Evolutionary conservation across 768 basidiomycete species (phyloP).

Genomic region (Nidularia pulvinata): DNA sequence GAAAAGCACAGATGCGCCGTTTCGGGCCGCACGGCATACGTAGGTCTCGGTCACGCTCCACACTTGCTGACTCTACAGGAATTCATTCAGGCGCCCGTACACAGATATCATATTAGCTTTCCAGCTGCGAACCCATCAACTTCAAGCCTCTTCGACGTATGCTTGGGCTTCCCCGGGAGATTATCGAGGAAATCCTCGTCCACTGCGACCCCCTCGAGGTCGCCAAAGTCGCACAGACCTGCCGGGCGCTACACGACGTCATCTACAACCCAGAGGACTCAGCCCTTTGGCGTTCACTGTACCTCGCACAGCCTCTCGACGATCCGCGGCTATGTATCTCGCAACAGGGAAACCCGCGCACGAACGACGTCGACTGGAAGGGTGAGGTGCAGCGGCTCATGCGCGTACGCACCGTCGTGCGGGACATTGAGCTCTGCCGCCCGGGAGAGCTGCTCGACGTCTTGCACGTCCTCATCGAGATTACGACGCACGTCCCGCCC

Average conservation of each 20-base stretch:
- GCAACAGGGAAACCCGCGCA: constrained; percentile 24
- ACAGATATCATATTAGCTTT: no score
- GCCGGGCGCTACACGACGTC: constrained; percentile 30
- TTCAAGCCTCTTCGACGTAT: constrained; percentile 15
- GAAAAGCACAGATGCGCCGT: no score
- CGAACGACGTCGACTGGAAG: constrained; percentile 47
- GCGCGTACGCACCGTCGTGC: constrained; percentile 50
- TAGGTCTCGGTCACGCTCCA: no score
- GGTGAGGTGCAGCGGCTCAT: constrained; percentile 50
- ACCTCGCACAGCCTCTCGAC: constrained; percentile 62
- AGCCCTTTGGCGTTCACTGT: constrained; percentile 65
- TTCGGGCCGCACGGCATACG: no score
- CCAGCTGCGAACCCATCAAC: no score
- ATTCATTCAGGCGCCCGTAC: no score
- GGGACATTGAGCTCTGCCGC: constrained; percentile 19
- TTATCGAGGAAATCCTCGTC: constrained; percentile 57
- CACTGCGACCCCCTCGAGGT: constrained; percentile 63
- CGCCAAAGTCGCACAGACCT: constrained; percentile 50
- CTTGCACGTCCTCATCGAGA: constrained; percentile 47
- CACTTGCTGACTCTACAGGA: no score
- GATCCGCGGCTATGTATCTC: constrained; percentile 56
- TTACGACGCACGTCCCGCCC: constrained; percentile 42
- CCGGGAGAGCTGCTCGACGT: constrained; percentile 40
- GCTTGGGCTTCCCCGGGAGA: constrained; percentile 51
- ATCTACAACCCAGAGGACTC: constrained; percentile 44